Evolutionary conservation across 305 asterid species (phyloP), one percentile per base, ranked within the genome.

Genomic region (Nicotiana rustica): DNA sequence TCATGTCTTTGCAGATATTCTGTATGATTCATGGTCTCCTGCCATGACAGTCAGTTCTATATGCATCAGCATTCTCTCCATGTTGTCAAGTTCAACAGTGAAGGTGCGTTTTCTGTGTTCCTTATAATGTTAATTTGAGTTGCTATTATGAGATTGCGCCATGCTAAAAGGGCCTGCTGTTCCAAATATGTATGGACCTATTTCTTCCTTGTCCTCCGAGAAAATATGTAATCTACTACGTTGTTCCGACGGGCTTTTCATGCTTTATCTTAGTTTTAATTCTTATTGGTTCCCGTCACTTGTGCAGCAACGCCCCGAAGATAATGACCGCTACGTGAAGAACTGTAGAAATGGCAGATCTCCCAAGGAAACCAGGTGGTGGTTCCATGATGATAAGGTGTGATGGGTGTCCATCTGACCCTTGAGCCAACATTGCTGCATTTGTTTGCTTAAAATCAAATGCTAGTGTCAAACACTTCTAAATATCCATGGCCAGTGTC

Each of bases 311-410:
- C 97, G 94, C 31, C 99, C 99, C 4, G 92, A 95, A 47, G 99
- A 96, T 85, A 94, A 96, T 36, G 99, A 96, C 78, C 98, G 98
- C 59, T 94, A 96, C 69, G 98, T 96, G 81, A 93, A 89, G 93
- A 96, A 94, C 88, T 96, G 99, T 86, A 92, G 88, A 89, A 93
- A 92, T 18, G 99, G 98, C 6, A 88, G 98, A 85, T 94, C 98
- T 69, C 99, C 99, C 65, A 96, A 96, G 95, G 99, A 96, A 92
- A 96, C 98, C 75, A 96, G 98, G 87, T 94, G 99, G 99, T 96
- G 99, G 98, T 96, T 96, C 92, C 99, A 94, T 38, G 99, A 96
- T 69, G 98, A 96, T 86, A 96, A 94, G 86, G 99, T 96, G 89
- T 96, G 90, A 83, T 76, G 64, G 81, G 78, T 60, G 52, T 59